A percentile compares a stretch with the other conserved stretches of the same genome.
Conservation (phyloP, 73 alveolate species). For the Tetrahymena elliotti region DNA sequence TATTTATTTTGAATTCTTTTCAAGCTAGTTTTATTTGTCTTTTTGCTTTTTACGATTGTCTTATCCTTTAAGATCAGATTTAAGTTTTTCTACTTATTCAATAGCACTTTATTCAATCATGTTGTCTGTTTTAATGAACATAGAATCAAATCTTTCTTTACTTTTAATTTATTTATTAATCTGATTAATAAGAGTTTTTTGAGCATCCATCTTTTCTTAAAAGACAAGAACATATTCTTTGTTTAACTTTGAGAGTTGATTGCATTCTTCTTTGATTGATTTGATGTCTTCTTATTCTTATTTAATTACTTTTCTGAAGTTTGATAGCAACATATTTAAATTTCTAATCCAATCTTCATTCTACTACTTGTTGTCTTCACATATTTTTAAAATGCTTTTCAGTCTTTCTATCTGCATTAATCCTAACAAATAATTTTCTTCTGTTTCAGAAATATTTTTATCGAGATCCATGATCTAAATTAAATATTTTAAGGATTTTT, state of each 20-base stretch:
- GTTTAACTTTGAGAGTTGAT: neutral
- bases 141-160: slow-evolving; percentile 37
- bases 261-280: slow-evolving; percentile 20
- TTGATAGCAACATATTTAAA: slow-evolving; percentile 39
- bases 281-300: slow-evolving; percentile 42
- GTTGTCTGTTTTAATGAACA: neutral
- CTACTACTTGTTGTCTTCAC: slow-evolving; percentile 53
- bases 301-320: slow-evolving; percentile 45
- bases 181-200: slow-evolving; percentile 37
- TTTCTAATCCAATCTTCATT: slow-evolving; percentile 66
- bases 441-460: slow-evolving; percentile 39
- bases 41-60: neutral
- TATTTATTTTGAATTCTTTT: neutral
- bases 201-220: slow-evolving; percentile 42
- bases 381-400: slow-evolving; percentile 40
- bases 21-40: neutral
- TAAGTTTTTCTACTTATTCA: neutral
- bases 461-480: slow-evolving; percentile 18
- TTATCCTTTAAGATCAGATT: neutral
- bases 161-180: slow-evolving; percentile 33
- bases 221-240: slow-evolving; percentile 19
- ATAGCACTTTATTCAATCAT: neutral
- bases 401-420: slow-evolving; percentile 50
- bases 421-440: slow-evolving; percentile 43
- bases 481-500: neutral